Evolutionary conservation across 2,329 filamentous ascomycete species (phyloP).

Genomic region (Fusarium nygamai): DNA sequence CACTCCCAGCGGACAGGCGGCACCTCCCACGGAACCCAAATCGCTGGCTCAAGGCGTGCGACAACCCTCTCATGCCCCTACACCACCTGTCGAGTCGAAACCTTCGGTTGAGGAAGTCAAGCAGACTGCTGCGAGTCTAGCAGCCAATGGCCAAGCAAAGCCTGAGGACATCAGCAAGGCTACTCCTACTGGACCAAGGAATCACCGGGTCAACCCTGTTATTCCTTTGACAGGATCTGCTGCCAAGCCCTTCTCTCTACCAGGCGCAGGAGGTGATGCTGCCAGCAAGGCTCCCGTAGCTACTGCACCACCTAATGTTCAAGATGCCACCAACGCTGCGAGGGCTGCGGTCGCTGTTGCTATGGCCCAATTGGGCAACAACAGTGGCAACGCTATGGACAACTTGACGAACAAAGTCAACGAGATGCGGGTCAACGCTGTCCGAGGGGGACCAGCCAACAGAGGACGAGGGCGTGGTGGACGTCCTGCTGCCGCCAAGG

Average conservation of each 20-base stretch:
- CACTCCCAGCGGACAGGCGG: constrained; percentile 56
- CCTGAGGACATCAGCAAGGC: constrained; percentile 50
- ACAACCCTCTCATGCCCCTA: constrained; percentile 63
- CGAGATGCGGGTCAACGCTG: constrained; percentile 74
- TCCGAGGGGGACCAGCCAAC: constrained; percentile 58
- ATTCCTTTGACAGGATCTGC: constrained; percentile 67
- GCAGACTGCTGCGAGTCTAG: constrained; percentile 55
- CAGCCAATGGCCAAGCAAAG: constrained; percentile 50
- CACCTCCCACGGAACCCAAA: constrained; percentile 65
- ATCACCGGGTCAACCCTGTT: constrained; percentile 69
- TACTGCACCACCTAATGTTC: constrained; percentile 55
- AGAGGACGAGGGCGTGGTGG: constrained; percentile 62
- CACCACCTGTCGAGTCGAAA: constrained; percentile 75
- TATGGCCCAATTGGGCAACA: constrained; percentile 73
- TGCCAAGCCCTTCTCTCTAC: constrained; percentile 51
- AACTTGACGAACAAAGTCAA: constrained; percentile 79
- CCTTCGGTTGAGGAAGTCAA: constrained; percentile 62
- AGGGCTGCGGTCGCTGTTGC: constrained; percentile 82
- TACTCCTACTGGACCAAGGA: constrained; percentile 60
- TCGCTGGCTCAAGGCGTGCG: constrained; percentile 57
- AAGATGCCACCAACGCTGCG: constrained; percentile 78
- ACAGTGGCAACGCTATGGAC: constrained; percentile 66
- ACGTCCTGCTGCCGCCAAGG: constrained; percentile 65
- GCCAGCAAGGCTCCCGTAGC: constrained; percentile 50
- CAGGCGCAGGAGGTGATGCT: constrained; percentile 45